Percentiles rank a stretch among this genome's conserved stretches.
Evolutionary conservation across 495 filamentous ascomycete genomes (phyloP).

Genomic region (Diplogelasinospora grovesii): DNA sequence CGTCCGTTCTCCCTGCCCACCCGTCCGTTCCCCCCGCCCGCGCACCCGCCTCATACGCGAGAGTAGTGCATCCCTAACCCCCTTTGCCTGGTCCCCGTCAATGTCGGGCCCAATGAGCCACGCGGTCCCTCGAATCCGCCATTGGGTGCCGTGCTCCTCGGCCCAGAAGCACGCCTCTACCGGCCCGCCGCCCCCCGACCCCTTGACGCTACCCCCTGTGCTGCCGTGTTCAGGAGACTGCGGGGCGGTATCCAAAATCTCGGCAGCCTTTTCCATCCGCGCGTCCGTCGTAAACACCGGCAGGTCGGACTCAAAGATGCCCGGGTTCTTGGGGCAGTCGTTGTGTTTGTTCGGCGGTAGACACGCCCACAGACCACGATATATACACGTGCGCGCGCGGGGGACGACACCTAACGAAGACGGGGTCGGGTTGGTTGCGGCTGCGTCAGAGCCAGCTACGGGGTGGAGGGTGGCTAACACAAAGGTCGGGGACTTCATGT

Average conservation of each 20-base stretch:
- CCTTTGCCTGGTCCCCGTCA: slow-evolving; percentile 42
- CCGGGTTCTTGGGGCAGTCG: slow-evolving; percentile 54
- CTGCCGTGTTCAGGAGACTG: slow-evolving; percentile 28
- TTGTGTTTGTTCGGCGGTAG: slow-evolving; percentile 65
- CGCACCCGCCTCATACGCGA: slow-evolving; percentile 36
- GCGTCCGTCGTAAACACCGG: slow-evolving; percentile 80
- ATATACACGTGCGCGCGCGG: slow-evolving; percentile 51
- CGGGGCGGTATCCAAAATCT: slow-evolving; percentile 49
- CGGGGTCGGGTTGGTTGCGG: too few relatives aligned
- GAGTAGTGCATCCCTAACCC: slow-evolving; percentile 39
- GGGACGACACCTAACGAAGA: slow-evolving; percentile 21
- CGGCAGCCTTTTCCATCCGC: slow-evolving; percentile 72
- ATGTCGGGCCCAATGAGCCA: slow-evolving; percentile 57
- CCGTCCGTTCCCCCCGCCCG: too few relatives aligned
- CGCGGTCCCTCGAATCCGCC: slow-evolving; percentile 73
- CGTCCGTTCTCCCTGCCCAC: too few relatives aligned
- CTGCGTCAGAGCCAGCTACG: slow-evolving; percentile 11
- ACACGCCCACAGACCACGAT: slow-evolving; percentile 73
- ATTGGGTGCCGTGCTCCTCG: slow-evolving; percentile 64
- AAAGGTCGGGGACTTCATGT: slow-evolving; percentile 60
- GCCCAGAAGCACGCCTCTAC: slow-evolving; percentile 86
- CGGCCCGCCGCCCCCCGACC: slow-evolving; percentile 53
- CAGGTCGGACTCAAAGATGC: slow-evolving; percentile 64
- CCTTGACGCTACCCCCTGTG: neutral
- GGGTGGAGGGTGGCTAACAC: slow-evolving; percentile 59